A percentile compares a stretch with the other conserved stretches of the same genome.
Conservation (phyloP, 306 rosid species). For the Lathyrus oleraceus region DNA sequence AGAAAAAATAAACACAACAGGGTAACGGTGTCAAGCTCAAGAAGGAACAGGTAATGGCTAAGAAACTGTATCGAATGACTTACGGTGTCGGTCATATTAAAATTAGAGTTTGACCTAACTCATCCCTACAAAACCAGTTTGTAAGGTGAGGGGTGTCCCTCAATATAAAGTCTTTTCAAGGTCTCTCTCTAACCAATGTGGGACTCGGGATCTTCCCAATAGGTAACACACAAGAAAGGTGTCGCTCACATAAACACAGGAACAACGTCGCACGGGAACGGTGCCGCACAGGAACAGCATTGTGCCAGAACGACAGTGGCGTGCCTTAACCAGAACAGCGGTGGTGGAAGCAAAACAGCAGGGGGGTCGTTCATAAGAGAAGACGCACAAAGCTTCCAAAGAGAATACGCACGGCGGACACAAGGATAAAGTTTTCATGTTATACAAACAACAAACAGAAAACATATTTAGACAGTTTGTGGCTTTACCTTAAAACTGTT, state of each 20-base stretch:
- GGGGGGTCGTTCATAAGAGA: not conserved
- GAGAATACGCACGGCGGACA: not conserved
- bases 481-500: not conserved
- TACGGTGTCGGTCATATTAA: too few relatives aligned
- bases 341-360: not conserved
- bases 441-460: not conserved
- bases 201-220: too few relatives aligned
- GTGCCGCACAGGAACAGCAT: not conserved
- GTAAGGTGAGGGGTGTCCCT: too few relatives aligned
- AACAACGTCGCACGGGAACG: not conserved
- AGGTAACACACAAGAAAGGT: not conserved
- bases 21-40: not conserved
- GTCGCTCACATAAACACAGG: not conserved
- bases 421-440: not conserved
- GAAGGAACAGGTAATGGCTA: not conserved
- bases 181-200: too few relatives aligned
- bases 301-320: not conserved
- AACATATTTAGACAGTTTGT: not conserved
- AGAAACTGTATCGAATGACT: not conserved
- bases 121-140: too few relatives aligned
- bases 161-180: not conserved
- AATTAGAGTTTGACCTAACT: too few relatives aligned
- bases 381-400: not conserved
- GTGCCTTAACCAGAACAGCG: not conserved
- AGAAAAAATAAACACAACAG: not conserved